Percentiles rank a stretch among this genome's conserved stretches.
Evolutionary conservation across 225 moss, liverwort and hornwort species (phyloP).

Genomic region (Asterella californica): DNA sequence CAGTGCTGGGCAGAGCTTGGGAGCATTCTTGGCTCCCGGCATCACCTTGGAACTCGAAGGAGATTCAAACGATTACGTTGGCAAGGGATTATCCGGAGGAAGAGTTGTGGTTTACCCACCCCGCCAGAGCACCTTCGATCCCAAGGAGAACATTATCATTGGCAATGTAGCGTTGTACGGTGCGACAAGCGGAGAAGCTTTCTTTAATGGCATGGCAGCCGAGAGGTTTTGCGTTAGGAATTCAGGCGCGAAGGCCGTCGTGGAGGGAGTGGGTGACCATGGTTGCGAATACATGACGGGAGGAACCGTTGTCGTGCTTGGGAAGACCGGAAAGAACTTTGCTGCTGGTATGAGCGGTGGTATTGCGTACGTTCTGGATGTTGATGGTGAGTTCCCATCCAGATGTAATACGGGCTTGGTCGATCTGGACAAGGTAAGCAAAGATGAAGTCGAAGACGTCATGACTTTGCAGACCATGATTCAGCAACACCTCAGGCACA

Average conservation of each 20-base stretch:
- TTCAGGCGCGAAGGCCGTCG: constrained; percentile 74
- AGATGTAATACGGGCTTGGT: constrained; percentile 67
- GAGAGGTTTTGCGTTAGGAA: constrained; percentile 81
- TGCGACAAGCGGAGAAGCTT: constrained; percentile 79
- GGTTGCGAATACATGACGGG: constrained; percentile 93
- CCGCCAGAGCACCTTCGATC: constrained; percentile 66
- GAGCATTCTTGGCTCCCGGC: constrained; percentile 64
- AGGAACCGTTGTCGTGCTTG: constrained; percentile 68
- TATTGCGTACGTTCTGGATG: constrained; percentile 69
- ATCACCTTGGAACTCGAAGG: constrained; percentile 88
- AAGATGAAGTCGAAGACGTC: constrained; percentile 67
- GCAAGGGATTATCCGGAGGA: constrained; percentile 78
- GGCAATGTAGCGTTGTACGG: constrained; percentile 86
- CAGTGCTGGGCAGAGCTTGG: constrained; percentile 77
- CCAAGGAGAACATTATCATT: constrained; percentile 83
- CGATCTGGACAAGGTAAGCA: constrained; percentile 62
- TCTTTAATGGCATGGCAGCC: constrained; percentile 87
- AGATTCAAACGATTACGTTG: constrained; percentile 84
- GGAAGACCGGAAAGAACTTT: constrained; percentile 76
- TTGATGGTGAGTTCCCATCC: constrained; percentile 54
- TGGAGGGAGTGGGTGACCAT: constrained; percentile 91
- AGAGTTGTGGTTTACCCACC: constrained; percentile 70
- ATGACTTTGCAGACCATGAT: constrained; percentile 66
- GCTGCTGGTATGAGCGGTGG: constrained; percentile 92
- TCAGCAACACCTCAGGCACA: constrained; percentile 73